A percentile compares a stretch with the other conserved stretches of the same genome.
Evolutionary conservation across 345 rosid genomes (phyloP).

Genomic region (Pelargonium nanum): DNA sequence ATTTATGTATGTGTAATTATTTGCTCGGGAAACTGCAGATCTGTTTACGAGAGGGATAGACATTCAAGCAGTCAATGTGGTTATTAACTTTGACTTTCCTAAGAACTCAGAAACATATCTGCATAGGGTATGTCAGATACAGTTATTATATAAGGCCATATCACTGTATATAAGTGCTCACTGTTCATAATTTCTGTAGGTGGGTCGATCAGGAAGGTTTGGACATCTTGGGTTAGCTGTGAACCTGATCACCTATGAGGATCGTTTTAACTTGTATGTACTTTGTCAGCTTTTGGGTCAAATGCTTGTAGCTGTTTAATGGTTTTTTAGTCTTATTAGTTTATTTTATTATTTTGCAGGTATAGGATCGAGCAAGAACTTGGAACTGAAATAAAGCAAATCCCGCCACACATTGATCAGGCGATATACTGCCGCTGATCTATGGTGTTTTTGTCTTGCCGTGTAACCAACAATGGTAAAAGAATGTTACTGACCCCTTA

Average conservation of each 20-base stretch:
- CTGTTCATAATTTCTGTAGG: constrained; percentile 32
- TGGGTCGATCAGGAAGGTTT: constrained; percentile 98
- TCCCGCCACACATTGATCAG: constrained; percentile 90
- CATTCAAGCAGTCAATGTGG: constrained; percentile 99
- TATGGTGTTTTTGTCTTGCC: constrained; percentile 10
- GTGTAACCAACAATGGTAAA: neutral
- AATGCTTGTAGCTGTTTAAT: neutral
- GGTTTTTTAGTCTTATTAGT: neutral
- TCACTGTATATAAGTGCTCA: neutral
- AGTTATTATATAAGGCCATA: constrained; percentile 1
- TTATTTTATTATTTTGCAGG: constrained; percentile 35
- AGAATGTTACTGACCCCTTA: neutral
- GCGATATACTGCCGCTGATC: constrained; percentile 79
- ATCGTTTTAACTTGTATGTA: constrained; percentile 90
- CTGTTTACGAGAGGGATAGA: constrained; percentile 97
- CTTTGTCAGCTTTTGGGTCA: neutral
- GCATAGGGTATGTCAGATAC: constrained; percentile 65
- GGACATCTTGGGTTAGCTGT: constrained; percentile 99
- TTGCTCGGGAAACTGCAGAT: constrained; percentile 41
- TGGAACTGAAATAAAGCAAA: constrained; percentile 97
- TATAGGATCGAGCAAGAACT: constrained; percentile 99
- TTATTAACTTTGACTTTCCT: constrained; percentile 95
- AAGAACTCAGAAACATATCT: constrained; percentile 95
- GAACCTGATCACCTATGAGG: constrained; percentile 96
- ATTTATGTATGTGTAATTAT: neutral